A percentile compares a stretch with the other conserved stretches of the same genome.
These are phyloP conservation scores for Chlamydomonas eustigma DNA, from an alignment of 139 green algal genomes.

Conservation along the genomic window DNA sequence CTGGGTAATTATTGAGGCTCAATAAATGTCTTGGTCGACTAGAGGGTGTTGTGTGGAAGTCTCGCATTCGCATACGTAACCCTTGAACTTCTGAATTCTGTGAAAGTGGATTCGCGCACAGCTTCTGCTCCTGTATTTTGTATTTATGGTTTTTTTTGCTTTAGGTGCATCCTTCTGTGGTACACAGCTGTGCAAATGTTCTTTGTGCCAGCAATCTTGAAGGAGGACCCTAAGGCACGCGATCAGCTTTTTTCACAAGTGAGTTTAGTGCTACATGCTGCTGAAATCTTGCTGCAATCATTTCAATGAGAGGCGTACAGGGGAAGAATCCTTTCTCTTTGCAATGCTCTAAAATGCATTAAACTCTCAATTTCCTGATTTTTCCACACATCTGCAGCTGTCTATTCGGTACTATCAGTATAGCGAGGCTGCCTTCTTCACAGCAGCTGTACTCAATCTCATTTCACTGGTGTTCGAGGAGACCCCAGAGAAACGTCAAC, in stretches of 20 bases:
- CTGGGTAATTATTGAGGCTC: neutral
- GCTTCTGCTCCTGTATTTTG: neutral
- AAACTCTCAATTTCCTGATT: neutral
- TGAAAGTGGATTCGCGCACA: neutral
- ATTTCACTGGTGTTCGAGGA: conserved; percentile 41
- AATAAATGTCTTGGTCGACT: neutral
- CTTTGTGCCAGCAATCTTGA: neutral
- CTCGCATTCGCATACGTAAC: neutral
- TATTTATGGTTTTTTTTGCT: no score
- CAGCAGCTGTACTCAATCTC: conserved; percentile 44
- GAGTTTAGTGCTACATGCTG: neutral
- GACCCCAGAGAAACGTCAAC: conserved; percentile 37
- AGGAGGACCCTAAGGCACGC: neutral
- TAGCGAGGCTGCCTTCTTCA: conserved; percentile 40
- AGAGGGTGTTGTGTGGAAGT: neutral
- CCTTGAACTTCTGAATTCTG: neutral
- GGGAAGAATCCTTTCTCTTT: neutral
- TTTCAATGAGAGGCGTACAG: neutral
- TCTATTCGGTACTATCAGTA: conserved; percentile 10
- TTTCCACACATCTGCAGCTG: conserved; percentile 3
- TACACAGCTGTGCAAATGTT: neutral
- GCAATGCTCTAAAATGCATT: neutral
- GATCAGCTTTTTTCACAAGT: conserved; percentile 1
- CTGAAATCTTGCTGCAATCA: neutral
- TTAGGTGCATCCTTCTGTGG: neutral